Base-by-base conservation (phyloP, 2,329 filamentous ascomycete genomes). In the Fusarium veterinarium region DNA sequence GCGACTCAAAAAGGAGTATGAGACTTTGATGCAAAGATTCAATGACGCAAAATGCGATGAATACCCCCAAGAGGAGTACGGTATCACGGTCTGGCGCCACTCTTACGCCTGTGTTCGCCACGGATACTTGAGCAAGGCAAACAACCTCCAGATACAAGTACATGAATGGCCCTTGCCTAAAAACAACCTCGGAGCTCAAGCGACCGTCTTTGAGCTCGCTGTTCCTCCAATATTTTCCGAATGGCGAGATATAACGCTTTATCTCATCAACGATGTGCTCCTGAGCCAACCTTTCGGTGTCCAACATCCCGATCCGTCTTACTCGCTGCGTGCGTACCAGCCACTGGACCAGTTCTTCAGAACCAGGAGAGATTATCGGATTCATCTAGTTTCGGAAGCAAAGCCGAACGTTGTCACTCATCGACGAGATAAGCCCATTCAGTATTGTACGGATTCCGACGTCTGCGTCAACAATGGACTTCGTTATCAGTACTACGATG, bases 101-200 rank as follows among this genome's bases (percentile, higher is more conserved):
- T 0, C 8, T 8, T 20, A 3, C 3, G 31, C 31, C 31, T 33
- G 31, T 33, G 31, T 33, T 33, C 87, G 86, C 64, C 4, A 7
- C 3, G 83, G 80, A 59, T 89, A 86, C 42, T 1, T 12, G 17
- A 25, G 5, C 77, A 81, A 76, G n/a, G 87, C 87, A 2, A 48
- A 80, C 0, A 4, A 6, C 0, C 62, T 91, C 1, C 38, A 31
- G 0, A 90, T 92, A 14, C 2, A 52, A 0, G 75, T 88, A 12
- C 81, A 89, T 68, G 90, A 92, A 73, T 91, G 88, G 88, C 89
- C 90, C 0, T 79, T 91, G 0, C 85, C 88, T 0, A 35, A 44
- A 0, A 19, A 81, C 1, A 1, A 44, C 0, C n/a, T 69, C 0
- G 31, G 81, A 23, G 83, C 83, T 0, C 85, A 88, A 68, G 79